Percentiles rank a stretch among this genome's conserved stretches.
phyloP scores from a whole-genome alignment of 140 eudicot genomes.

The Stevia rebaudiana region DNA sequence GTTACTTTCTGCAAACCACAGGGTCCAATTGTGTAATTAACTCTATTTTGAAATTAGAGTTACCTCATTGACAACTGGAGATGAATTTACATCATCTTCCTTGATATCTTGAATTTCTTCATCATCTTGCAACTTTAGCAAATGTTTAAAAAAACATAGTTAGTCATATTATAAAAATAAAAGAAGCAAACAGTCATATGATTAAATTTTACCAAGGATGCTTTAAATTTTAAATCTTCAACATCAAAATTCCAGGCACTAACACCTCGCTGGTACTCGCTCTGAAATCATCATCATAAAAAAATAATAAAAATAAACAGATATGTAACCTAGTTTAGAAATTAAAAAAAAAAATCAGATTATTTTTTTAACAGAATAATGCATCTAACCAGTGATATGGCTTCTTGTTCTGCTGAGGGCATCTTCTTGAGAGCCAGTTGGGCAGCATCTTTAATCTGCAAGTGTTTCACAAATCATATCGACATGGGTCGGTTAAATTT shows the following conservation, averaged over 20 bases:
- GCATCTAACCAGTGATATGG: slow-evolving; percentile 78
- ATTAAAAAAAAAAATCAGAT: neutral
- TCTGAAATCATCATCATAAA: slow-evolving; percentile 44
- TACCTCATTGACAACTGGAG: slow-evolving; percentile 35
- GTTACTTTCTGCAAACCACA: no score
- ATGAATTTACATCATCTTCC: slow-evolving; percentile 54
- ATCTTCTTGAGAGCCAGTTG: slow-evolving; percentile 90
- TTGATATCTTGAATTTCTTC: slow-evolving; percentile 65
- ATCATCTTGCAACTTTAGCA: slow-evolving; percentile 78
- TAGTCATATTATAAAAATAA: neutral
- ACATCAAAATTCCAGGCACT: slow-evolving; percentile 99
- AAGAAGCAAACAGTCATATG: neutral
- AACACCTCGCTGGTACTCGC: slow-evolving; percentile 98
- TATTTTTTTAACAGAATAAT: slow-evolving; percentile 8
- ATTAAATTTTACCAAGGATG: slow-evolving; percentile 79
- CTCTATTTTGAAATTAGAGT: slow-evolving; percentile 18
- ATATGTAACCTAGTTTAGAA: neutral
- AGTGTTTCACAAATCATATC: slow-evolving; percentile 2
- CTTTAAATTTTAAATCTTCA: slow-evolving; percentile 86
- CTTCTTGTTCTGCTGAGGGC: slow-evolving; percentile 98
- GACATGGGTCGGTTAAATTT: neutral
- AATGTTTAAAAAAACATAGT: neutral
- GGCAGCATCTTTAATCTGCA: slow-evolving; percentile 93
- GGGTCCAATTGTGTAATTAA: no score
- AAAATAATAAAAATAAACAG: neutral